Conservation (phyloP, 73 alveolate species). For the Paramecium biaurelia region DNA sequence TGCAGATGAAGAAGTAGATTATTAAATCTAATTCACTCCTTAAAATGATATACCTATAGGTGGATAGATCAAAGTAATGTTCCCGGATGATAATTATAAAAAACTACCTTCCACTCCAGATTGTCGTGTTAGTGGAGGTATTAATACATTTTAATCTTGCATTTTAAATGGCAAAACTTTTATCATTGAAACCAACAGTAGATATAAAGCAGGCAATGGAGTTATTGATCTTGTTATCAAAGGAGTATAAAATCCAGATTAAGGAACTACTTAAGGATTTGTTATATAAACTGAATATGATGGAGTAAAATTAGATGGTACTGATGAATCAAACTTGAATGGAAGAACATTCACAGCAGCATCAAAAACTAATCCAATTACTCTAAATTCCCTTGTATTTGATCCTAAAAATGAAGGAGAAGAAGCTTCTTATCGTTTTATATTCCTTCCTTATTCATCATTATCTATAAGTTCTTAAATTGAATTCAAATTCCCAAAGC, state of each 20-base stretch:
- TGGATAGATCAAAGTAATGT: slow-evolving; percentile 41
- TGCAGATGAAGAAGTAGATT: slow-evolving; percentile 61
- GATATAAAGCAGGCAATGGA: slow-evolving; percentile 58
- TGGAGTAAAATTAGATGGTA: slow-evolving; percentile 49
- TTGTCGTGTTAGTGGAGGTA: slow-evolving; percentile 55
- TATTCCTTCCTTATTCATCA: slow-evolving; percentile 11
- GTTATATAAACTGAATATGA: slow-evolving; percentile 12
- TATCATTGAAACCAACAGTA: neutral
- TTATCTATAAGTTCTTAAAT: neutral
- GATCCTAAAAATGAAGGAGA: slow-evolving; percentile 63
- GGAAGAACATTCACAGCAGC: slow-evolving; percentile 61
- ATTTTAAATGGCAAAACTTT: slow-evolving; percentile 53
- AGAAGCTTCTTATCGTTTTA: slow-evolving; percentile 43
- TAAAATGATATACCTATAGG: slow-evolving; percentile 55
- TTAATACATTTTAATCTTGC: slow-evolving; percentile 48
- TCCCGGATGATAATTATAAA: slow-evolving; percentile 45
- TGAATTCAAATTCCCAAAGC: slow-evolving; percentile 37
- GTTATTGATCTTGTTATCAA: slow-evolving; percentile 1
- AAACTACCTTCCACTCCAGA: slow-evolving; percentile 53
- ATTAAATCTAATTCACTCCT: slow-evolving; percentile 51
- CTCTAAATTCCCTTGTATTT: slow-evolving; percentile 42
- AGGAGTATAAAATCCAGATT: slow-evolving; percentile 57
- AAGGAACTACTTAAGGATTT: slow-evolving; percentile 63
- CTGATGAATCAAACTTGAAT: slow-evolving; percentile 41
- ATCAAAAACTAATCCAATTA: neutral